Conservation (phyloP, 352 stramenopile genomes). For the Globisporangium cederbergense region DNA sequence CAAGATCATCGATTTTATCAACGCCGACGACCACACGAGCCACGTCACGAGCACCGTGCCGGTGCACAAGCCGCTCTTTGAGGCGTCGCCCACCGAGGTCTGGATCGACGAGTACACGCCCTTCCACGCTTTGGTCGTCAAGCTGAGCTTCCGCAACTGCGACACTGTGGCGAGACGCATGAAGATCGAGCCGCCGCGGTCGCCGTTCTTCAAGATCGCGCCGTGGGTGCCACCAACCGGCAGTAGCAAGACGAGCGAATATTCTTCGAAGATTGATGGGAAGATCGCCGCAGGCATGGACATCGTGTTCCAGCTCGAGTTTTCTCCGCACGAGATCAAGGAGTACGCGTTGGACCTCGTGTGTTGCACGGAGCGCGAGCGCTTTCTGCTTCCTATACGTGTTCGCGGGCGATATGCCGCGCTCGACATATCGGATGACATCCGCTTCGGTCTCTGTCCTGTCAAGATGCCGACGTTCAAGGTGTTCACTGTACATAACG, state of each 20-base stretch:
- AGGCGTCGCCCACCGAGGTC: conserved; percentile 75
- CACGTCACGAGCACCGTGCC: conserved; percentile 66
- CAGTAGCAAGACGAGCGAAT: neutral
- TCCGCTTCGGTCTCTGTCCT: conserved; percentile 84
- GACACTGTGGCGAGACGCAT: conserved; percentile 88
- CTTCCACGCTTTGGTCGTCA: conserved; percentile 78
- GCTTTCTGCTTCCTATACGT: conserved; percentile 90
- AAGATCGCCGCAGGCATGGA: conserved; percentile 95
- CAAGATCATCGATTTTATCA: conserved; percentile 63
- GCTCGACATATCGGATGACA: conserved; percentile 89
- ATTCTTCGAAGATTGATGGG: conserved; percentile 35
- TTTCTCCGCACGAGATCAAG: conserved; percentile 85
- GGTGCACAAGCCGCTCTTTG: conserved; percentile 85
- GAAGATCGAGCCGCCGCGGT: conserved; percentile 83
- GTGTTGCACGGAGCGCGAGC: conserved; percentile 93
- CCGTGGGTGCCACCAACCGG: conserved; percentile 18
- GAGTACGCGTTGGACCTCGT: conserved; percentile 90
- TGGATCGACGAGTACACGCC: conserved; percentile 93
- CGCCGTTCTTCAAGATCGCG: conserved; percentile 85
- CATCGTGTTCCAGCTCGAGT: conserved; percentile 87
- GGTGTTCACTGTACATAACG: conserved; percentile 87
- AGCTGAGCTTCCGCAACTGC: conserved; percentile 91
- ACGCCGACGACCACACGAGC: conserved; percentile 68
- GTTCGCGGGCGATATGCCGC: conserved; percentile 78
- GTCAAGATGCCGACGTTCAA: conserved; percentile 82